These are phyloP conservation scores for Pistacia vera DNA, from an alignment of 345 rosid species.

Conservation along the genomic window DNA sequence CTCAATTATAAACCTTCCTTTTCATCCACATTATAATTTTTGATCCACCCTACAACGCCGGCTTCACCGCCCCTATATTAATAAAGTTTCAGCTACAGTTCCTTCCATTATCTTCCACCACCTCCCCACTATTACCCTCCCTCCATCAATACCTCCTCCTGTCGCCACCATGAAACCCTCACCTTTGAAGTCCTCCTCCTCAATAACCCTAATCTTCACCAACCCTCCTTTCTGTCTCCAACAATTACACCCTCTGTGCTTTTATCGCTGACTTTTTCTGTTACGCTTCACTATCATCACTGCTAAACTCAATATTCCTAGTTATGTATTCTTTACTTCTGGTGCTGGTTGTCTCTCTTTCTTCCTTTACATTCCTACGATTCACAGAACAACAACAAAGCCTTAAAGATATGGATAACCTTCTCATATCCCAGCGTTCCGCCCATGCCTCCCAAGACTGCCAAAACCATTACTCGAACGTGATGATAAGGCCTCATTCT, in stretches of 20 bases:
- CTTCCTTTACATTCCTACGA: slow-evolving; percentile 32
- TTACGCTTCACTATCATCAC: slow-evolving; percentile 33
- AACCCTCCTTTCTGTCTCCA: slow-evolving; percentile 40
- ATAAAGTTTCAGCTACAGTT: slow-evolving; percentile 32
- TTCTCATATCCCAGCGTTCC: slow-evolving; percentile 47
- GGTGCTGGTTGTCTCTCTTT: slow-evolving; percentile 39
- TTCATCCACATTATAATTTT: slow-evolving; percentile 49
- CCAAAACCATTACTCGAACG: slow-evolving; percentile 34
- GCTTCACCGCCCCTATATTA: slow-evolving; percentile 43
- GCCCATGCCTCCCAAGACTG: slow-evolving; percentile 31
- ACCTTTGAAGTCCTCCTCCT: slow-evolving; percentile 31
- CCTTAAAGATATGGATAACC: slow-evolving; percentile 38
- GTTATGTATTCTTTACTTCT: slow-evolving; percentile 47
- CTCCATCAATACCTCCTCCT: slow-evolving; percentile 27
- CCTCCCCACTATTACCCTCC: slow-evolving; percentile 38
- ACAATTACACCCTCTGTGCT: slow-evolving; percentile 27
- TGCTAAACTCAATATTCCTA: slow-evolving; percentile 37
- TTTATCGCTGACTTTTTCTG: slow-evolving; percentile 57
- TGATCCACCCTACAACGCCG: slow-evolving; percentile 43
- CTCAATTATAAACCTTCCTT: slow-evolving; percentile 52
- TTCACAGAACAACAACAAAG: slow-evolving; percentile 35
- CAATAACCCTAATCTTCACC: slow-evolving; percentile 44
- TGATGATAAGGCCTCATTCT: slow-evolving; percentile 16
- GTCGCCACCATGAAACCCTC: slow-evolving; percentile 37
- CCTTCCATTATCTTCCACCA: slow-evolving; percentile 53